Percentiles rank a stretch among this genome's conserved stretches.
Evolutionary conservation across 2,329 filamentous ascomycete genomes (phyloP).

Genomic region (Pseudogymnoascus sp.): DNA sequence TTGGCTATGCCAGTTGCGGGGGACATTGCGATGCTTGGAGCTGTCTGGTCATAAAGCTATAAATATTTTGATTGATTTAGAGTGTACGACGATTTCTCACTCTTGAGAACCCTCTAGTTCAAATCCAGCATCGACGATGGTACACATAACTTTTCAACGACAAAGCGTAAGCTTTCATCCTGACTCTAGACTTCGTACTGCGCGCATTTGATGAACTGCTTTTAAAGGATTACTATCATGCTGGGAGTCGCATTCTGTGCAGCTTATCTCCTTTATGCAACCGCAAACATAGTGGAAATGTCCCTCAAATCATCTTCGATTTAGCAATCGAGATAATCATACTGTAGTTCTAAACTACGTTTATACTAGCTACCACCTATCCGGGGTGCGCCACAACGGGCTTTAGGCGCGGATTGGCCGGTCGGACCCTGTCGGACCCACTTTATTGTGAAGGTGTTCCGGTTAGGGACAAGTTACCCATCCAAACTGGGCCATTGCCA

Average conservation of each 20-base stretch:
- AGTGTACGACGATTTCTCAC: constrained; percentile 8
- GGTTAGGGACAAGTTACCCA: too few species aligned
- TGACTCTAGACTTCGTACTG: background rate
- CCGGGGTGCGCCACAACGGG: too few species aligned
- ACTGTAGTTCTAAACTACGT: background rate
- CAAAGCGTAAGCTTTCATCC: constrained; percentile 1
- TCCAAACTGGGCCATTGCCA: too few species aligned
- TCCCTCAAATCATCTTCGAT: background rate
- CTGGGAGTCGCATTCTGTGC: background rate
- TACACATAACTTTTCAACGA: background rate
- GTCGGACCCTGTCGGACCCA: too few species aligned
- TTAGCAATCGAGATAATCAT: constrained; percentile 1
- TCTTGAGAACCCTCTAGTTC: constrained; percentile 11
- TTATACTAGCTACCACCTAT: too few species aligned
- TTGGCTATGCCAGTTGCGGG: background rate
- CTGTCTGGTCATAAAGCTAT: background rate
- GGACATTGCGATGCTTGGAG: background rate
- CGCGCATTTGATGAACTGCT: background rate
- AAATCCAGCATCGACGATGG: background rate
- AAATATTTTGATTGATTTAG: background rate
- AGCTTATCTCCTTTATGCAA: background rate
- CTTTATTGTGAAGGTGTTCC: too few species aligned
- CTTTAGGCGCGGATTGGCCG: too few species aligned
- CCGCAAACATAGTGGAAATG: background rate
- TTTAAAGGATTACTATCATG: background rate